Evolutionary conservation across 1,284 basidiomycete species (phyloP).

Genomic region (Sphaerobolus stellatus): DNA sequence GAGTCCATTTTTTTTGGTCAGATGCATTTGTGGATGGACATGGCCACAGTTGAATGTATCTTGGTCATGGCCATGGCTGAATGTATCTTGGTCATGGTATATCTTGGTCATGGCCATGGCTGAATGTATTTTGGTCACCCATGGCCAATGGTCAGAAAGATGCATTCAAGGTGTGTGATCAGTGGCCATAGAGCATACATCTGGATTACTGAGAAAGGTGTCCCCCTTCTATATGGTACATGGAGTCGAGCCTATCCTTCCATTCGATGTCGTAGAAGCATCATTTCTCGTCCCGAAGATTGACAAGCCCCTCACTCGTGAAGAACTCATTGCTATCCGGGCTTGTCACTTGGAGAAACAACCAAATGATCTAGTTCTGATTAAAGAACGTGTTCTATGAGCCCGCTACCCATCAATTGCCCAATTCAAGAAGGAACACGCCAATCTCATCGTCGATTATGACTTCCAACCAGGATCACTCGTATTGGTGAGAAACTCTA

Average conservation of each 20-base stretch:
- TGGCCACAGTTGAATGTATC: too few species aligned
- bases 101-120: too few species aligned
- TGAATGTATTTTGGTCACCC: too few species aligned
- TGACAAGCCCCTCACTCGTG: conserved; percentile 18
- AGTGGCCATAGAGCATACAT: too few species aligned
- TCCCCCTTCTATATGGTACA: conserved; percentile 38
- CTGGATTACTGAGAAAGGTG: too few species aligned
- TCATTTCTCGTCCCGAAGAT: conserved; percentile 32
- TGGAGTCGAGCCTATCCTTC: conserved; percentile 38
- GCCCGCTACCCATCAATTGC: neutral
- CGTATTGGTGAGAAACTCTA: conserved; percentile 28
- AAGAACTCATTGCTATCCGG: conserved; percentile 26
- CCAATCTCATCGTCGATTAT: neutral
- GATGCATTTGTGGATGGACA: too few species aligned
- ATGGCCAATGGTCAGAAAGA: too few species aligned
- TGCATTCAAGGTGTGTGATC: too few species aligned
- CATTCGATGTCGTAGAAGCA: conserved; percentile 40
- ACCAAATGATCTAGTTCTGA: conserved; percentile 14
- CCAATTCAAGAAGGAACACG: neutral
- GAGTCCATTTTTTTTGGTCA: too few species aligned
- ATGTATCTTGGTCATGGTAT: too few species aligned
- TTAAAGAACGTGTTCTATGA: neutral
- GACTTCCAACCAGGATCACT: conserved; percentile 24
- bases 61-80: too few species aligned
- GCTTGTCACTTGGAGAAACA: conserved; percentile 25